phyloP scores from a whole-genome alignment of 192 early-diverging fungal genomes.

The Entophlyctis helioformis region DNA sequence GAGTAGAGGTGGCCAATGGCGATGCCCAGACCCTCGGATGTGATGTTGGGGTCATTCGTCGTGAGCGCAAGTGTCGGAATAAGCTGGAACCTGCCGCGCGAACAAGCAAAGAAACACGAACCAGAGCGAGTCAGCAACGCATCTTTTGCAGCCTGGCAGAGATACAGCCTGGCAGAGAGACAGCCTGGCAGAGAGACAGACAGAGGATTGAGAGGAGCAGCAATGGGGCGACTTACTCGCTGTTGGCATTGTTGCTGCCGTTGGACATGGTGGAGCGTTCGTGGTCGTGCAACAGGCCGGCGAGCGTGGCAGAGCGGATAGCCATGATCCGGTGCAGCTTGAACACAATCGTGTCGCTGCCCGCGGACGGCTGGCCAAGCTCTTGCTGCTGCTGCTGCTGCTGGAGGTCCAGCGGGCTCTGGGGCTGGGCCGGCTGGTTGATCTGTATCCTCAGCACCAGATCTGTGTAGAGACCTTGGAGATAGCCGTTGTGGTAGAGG shows the following conservation, averaged over 20 bases:
- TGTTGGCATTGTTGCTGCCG: too few species aligned
- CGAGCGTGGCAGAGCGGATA: constrained; percentile 25
- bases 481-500: constrained; percentile 36
- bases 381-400: too few species aligned
- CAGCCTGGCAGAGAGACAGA: too few species aligned
- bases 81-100: constrained; percentile 1
- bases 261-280: too few species aligned
- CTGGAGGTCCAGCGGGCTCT: not conserved
- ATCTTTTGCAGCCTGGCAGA: not conserved
- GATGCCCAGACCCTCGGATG: constrained; percentile 32
- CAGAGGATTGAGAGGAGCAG: too few species aligned
- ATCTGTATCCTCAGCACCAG: constrained; percentile 24
- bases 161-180: not conserved
- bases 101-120: not conserved
- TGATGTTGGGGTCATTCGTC: constrained; percentile 36
- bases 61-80: constrained; percentile 18
- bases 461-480: constrained; percentile 31
- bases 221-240: too few species aligned
- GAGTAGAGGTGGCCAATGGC: constrained; percentile 42
- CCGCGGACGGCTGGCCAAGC: too few species aligned
- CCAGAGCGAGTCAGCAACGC: not conserved
- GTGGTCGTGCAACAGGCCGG: constrained; percentile 17
- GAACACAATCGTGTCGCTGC: constrained; percentile 21
- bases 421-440: not conserved
- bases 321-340: constrained; percentile 42